Evolutionary conservation across 768 basidiomycete species (phyloP).

Genomic region (Suillus tomentosus): DNA sequence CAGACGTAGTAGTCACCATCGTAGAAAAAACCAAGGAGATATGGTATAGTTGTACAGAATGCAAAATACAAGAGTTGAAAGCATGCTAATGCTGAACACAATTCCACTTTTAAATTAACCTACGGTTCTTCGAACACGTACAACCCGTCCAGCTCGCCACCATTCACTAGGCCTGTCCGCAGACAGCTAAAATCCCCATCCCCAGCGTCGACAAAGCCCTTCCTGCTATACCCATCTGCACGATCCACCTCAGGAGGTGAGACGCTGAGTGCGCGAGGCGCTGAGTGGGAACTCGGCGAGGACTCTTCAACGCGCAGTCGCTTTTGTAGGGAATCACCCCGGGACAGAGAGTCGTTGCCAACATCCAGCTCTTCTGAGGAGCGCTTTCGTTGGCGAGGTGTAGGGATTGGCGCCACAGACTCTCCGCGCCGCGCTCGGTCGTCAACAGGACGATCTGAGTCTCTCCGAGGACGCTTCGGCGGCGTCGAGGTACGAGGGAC

Average conservation of each 20-base stretch:
- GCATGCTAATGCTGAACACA: constrained; percentile 7
- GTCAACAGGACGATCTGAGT: constrained; percentile 11
- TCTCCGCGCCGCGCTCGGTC: constrained; percentile 8
- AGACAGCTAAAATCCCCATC: constrained; percentile 15
- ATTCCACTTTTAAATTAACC: constrained; percentile 9
- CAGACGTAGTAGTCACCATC: neutral
- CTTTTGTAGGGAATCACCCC: constrained; percentile 24
- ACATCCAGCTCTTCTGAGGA: constrained; percentile 52
- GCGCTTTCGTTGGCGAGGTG: constrained; percentile 43
- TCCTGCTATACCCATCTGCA: constrained; percentile 12
- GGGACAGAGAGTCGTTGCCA: constrained; percentile 16
- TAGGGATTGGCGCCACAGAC: constrained; percentile 1
- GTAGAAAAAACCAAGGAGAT: neutral
- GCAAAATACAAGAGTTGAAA: constrained; percentile 12
- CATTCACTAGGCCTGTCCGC: constrained; percentile 31
- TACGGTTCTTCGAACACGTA: constrained; percentile 31
- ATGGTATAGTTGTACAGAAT: constrained; percentile 14
- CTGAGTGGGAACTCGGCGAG: constrained; percentile 5
- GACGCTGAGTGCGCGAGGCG: constrained; percentile 16
- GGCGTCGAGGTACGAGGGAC: constrained; percentile 34
- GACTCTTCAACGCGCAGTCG: constrained; percentile 30
- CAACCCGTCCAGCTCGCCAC: constrained; percentile 33
- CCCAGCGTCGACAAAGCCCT: constrained; percentile 19
- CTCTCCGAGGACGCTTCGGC: constrained; percentile 41
- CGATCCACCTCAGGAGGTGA: constrained; percentile 19